Evolutionary conservation across 2,329 filamentous ascomycete genomes (phyloP).

Genomic region (Penicillium italicum): DNA sequence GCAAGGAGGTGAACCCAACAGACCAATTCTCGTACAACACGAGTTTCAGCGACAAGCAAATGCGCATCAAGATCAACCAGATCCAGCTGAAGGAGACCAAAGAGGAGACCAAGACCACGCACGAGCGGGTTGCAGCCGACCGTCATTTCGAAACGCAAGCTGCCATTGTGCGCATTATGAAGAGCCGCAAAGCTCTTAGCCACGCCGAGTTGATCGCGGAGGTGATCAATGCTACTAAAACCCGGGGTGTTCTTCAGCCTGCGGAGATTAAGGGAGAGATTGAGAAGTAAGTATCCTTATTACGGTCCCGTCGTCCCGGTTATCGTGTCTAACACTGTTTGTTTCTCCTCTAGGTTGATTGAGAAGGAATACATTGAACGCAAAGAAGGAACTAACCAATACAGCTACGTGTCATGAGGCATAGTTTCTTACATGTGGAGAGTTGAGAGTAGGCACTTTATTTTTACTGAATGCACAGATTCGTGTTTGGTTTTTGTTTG

Average conservation of each 20-base stretch:
- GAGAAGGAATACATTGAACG: constrained; percentile 92
- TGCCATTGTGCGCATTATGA: constrained; percentile 95
- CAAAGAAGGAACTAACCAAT: constrained; percentile 59
- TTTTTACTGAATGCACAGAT: not conserved
- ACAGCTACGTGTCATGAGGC: constrained; percentile 66
- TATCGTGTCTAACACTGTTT: not conserved
- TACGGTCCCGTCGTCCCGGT: not conserved
- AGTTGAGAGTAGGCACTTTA: not conserved
- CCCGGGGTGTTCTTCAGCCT: constrained; percentile 78
- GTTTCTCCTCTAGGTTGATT: constrained; percentile 60
- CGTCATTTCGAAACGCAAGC: constrained; percentile 95
- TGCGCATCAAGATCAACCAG: constrained; percentile 96
- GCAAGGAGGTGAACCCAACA: constrained; percentile 69
- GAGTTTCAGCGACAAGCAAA: constrained; percentile 73
- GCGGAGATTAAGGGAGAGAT: constrained; percentile 95
- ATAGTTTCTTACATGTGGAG: not conserved
- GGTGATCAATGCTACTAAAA: constrained; percentile 86
- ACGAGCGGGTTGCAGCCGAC: constrained; percentile 83
- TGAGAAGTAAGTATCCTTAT: constrained; percentile 64
- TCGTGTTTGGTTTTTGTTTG: not conserved
- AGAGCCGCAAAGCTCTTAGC: constrained; percentile 80
- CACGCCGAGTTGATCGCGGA: constrained; percentile 87
- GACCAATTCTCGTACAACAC: constrained; percentile 85
- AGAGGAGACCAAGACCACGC: constrained; percentile 90
- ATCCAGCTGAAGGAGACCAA: constrained; percentile 95